Evolutionary conservation across 768 basidiomycete genomes (phyloP), one percentile per base, ranked within the genome.

Genomic region (Leccinum uliginosum): DNA sequence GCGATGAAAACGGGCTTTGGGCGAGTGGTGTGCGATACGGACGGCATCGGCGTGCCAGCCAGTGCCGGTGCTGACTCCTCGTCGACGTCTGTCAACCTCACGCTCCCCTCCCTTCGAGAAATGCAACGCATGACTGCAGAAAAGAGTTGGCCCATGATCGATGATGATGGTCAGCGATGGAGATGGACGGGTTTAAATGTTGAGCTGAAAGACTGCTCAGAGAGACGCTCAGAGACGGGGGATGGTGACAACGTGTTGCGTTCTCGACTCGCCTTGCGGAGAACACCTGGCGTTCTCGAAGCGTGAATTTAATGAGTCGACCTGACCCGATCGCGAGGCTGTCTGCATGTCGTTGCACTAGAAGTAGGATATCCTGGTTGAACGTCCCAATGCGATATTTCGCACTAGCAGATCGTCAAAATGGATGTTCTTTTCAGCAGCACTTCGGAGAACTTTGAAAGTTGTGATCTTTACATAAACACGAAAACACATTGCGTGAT

Each of bases 1-100:
- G 59, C 68, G 56, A 70, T 68, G 35, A 67, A 65, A 17, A 71
- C 47, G 38, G 67, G 63, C 55, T 62, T 65, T 38, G 54, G 35
- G 32, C 32, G 11, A 38, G 43, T 7, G 26, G 35, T 34, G 30
- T 54, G 54, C 19, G 53, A 14, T 6, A 27, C 8, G n/a, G 59
- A 24, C 26, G 53, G 50, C n/a, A 50, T 35, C 30, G n/a, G 15
- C 5, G 51, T 29, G 6, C 17, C 38, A 26, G 52, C 50, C 11
- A 12, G 10, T 17, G 30, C 55, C 4, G 23, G 54, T 19, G 50
- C 53, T 4, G 65, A 49, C 40, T 66, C 65, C 24, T 57, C 65
- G 46, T 70, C 67, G 26, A 8, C 30, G 19, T 53, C 64, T 10
- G 60, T 24, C 48, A 68, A 35, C 35, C 59, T 54, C n/a, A 68